Evolutionary conservation across 2,329 filamentous ascomycete genomes (phyloP).

Genomic region (Curvularia sp.): DNA sequence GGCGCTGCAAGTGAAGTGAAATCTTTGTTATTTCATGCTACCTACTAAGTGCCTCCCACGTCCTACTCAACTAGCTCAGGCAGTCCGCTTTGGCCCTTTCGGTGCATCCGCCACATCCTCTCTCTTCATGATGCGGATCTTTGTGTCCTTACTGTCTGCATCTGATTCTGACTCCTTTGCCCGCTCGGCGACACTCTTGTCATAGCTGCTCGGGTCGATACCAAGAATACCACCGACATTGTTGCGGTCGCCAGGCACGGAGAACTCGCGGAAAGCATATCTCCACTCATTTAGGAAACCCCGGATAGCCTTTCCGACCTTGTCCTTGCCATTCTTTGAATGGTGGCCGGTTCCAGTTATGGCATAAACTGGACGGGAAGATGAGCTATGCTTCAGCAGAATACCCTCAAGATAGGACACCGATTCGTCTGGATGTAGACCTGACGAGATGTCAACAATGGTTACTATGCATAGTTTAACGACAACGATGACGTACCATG

Average conservation of each 20-base stretch:
- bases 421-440: slow-evolving; percentile 97
- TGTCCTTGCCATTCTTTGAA: slow-evolving; percentile 98
- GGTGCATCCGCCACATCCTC: slow-evolving; percentile 48
- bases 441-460: slow-evolving; percentile 32
- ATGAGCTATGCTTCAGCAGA: slow-evolving; percentile 80
- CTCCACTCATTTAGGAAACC: slow-evolving; percentile 93
- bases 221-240: slow-evolving; percentile 73
- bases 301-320: slow-evolving; percentile 92
- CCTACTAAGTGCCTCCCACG: slow-evolving; percentile 23
- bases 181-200: slow-evolving; percentile 53
- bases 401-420: slow-evolving; percentile 92
- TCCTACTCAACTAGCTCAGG: slow-evolving; percentile 22
- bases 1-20: slow-evolving; percentile 20
- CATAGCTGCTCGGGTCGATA: slow-evolving; percentile 68
- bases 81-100: slow-evolving; percentile 46
- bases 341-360: slow-evolving; percentile 98
- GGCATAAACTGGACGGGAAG: slow-evolving; percentile 80
- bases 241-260: slow-evolving; percentile 91
- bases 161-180: slow-evolving; percentile 46
- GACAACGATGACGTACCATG: slow-evolving; percentile 63
- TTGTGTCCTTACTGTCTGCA: slow-evolving; percentile 40
- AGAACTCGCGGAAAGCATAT: slow-evolving; percentile 95
- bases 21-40: slow-evolving; percentile 43
- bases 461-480: not conserved
- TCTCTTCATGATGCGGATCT: slow-evolving; percentile 50